phyloP scores from a whole-genome alignment of 2,329 filamentous ascomycete genomes.

The Trichoderma cornu-damae region DNA sequence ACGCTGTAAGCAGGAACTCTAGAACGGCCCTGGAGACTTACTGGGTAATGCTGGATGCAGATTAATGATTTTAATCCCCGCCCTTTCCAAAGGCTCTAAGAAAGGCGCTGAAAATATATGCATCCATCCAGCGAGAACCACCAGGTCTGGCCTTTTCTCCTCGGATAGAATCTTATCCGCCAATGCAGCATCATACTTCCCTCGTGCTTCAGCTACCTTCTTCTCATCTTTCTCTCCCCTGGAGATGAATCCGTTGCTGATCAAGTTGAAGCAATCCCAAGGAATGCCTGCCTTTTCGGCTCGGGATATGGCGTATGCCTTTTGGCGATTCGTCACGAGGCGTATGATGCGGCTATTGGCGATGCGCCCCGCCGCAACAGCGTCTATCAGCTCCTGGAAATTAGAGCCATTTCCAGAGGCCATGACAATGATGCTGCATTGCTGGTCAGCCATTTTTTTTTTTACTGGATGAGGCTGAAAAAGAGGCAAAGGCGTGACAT shows the following conservation, averaged over 20 bases:
- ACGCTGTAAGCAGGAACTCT: neutral
- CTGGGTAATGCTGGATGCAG: conserved; percentile 46
- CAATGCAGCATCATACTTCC: conserved; percentile 66
- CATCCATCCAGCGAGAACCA: conserved; percentile 86
- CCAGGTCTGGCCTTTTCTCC: conserved; percentile 60
- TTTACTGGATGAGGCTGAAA: too few relatives aligned
- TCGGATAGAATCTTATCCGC: conserved; percentile 57
- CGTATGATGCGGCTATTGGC: conserved; percentile 40
- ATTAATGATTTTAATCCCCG: conserved; percentile 69
- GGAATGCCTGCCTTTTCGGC: conserved; percentile 54
- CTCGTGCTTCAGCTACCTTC: conserved; percentile 56
- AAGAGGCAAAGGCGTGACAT: too few relatives aligned
- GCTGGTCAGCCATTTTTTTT: too few relatives aligned
- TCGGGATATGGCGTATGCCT: conserved; percentile 40
- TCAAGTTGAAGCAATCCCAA: conserved; percentile 75
- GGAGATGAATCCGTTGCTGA: conserved; percentile 61
- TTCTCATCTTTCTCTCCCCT: conserved; percentile 37
- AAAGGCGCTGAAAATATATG: conserved; percentile 69
- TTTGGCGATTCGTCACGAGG: conserved; percentile 45
- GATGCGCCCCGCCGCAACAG: conserved; percentile 37
- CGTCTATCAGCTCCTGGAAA: conserved; percentile 36
- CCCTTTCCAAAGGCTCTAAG: conserved; percentile 59
- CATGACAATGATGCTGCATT: conserved; percentile 64
- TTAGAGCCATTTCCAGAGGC: conserved; percentile 62
- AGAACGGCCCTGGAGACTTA: neutral